Evolutionary conservation across 2,329 filamentous ascomycete species (phyloP).

Genomic region (Colletotrichum sp.): DNA sequence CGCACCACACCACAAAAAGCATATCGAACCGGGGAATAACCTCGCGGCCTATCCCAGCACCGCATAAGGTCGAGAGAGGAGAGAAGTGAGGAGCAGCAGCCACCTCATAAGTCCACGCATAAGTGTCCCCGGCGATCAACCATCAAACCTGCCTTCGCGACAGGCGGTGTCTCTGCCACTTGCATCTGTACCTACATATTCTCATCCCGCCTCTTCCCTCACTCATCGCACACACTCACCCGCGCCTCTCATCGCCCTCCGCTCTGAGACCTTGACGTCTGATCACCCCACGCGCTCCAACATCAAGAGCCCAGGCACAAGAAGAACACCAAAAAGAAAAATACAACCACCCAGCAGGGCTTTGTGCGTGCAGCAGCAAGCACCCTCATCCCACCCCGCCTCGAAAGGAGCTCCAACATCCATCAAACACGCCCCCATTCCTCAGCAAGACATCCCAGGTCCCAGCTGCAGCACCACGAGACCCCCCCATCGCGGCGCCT

Average conservation of each 20-base stretch:
- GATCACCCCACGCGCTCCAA: slow-evolving; percentile 6
- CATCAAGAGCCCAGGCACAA: not conserved
- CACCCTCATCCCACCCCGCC: not conserved
- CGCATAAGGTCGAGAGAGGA: not conserved
- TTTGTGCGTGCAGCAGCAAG: not conserved
- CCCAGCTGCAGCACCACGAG: slow-evolving; percentile 19
- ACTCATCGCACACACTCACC: not conserved
- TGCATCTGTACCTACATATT: slow-evolving; percentile 5
- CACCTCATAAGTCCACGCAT: slow-evolving; percentile 14
- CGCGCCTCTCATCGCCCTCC: not conserved
- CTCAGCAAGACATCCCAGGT: slow-evolving; percentile 22
- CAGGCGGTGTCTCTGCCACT: not conserved
- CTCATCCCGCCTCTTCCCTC: not conserved
- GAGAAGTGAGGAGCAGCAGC: not conserved
- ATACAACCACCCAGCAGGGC: not conserved
- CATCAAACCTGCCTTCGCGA: not conserved
- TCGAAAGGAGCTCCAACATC: not conserved
- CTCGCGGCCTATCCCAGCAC: not conserved
- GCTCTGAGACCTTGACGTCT: not conserved
- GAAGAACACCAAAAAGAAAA: not conserved
- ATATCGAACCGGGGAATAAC: not conserved
- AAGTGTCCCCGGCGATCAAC: slow-evolving; percentile 3
- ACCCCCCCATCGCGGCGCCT: slow-evolving; percentile 4
- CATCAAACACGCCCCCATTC: slow-evolving; percentile 3
- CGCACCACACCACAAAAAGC: not conserved